Evolutionary conservation across 306 rosid genomes (phyloP).

Genomic region (Cucurbita ficifolia): DNA sequence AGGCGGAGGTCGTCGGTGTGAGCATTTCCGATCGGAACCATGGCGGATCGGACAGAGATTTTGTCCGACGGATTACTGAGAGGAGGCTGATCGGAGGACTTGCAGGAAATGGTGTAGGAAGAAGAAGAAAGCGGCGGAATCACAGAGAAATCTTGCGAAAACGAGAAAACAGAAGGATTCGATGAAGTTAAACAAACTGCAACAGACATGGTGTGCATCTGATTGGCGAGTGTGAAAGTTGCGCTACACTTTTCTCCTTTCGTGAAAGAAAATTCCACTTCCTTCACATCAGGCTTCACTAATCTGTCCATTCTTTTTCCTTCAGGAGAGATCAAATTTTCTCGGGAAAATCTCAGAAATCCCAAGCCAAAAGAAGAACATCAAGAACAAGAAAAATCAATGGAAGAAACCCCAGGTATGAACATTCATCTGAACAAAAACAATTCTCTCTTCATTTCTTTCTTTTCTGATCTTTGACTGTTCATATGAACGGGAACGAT

Average conservation of each 20-base stretch:
- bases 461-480: neutral
- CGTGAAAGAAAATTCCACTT: conserved; percentile 40
- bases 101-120: conserved; percentile 35
- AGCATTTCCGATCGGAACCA: conserved; percentile 79
- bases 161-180: conserved; percentile 37
- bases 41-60: conserved; percentile 49
- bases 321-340: neutral
- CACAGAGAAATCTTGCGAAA: conserved; percentile 34
- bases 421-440: neutral
- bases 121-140: conserved; percentile 62
- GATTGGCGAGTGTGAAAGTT: conserved; percentile 51
- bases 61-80: conserved; percentile 28
- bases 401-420: neutral
- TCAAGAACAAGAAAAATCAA: neutral
- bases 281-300: conserved; percentile 62
- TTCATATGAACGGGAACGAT: neutral
- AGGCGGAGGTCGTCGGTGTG: conserved; percentile 46
- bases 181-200: conserved; percentile 72
- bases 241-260: conserved; percentile 44
- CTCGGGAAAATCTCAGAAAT: neutral
- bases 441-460: too few species aligned
- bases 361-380: neutral
- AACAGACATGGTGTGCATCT: conserved; percentile 93
- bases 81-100: conserved; percentile 33
- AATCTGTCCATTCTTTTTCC: conserved; percentile 50